Percentiles rank a stretch among this genome's conserved stretches.
Evolutionary conservation across 768 basidiomycete genomes (phyloP).

Genomic region (Termitomyces sp.): DNA sequence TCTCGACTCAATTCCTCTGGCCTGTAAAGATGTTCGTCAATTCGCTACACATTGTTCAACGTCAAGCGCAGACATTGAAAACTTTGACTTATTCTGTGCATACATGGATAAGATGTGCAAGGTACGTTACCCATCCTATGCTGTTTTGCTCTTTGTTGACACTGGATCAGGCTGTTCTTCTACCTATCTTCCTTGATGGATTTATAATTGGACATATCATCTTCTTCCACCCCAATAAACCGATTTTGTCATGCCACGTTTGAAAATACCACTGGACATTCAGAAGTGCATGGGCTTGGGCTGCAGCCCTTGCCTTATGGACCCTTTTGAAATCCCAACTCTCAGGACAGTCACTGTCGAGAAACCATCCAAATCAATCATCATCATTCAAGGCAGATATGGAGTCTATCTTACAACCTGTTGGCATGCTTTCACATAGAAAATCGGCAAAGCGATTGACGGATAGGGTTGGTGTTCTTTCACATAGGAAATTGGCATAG

Average conservation of each 20-base stretch:
- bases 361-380: constrained; percentile 10
- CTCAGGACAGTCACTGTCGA: constrained; percentile 5
- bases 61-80: constrained; percentile 30
- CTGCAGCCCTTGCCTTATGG: constrained; percentile 44
- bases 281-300: constrained; percentile 22
- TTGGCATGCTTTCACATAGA: no score
- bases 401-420: constrained; percentile 50
- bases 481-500: no score
- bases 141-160: neutral
- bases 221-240: constrained; percentile 41
- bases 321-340: constrained; percentile 23
- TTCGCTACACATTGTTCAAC: constrained; percentile 41
- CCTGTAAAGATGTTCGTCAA: constrained; percentile 48
- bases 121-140: constrained; percentile 23
- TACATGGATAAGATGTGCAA: constrained; percentile 43
- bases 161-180: constrained; percentile 36
- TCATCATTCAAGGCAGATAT: constrained; percentile 10
- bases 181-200: constrained; percentile 41
- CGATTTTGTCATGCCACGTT: constrained; percentile 24
- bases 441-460: no score
- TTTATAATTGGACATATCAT: constrained; percentile 44
- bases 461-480: no score
- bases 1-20: constrained; percentile 37
- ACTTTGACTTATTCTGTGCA: constrained; percentile 32
- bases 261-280: constrained; percentile 35